A percentile compares a stretch with the other conserved stretches of the same genome.
phyloP scores from a whole-genome alignment of 23 red algal genomes.

The Rhodosorus marinus region DNA sequence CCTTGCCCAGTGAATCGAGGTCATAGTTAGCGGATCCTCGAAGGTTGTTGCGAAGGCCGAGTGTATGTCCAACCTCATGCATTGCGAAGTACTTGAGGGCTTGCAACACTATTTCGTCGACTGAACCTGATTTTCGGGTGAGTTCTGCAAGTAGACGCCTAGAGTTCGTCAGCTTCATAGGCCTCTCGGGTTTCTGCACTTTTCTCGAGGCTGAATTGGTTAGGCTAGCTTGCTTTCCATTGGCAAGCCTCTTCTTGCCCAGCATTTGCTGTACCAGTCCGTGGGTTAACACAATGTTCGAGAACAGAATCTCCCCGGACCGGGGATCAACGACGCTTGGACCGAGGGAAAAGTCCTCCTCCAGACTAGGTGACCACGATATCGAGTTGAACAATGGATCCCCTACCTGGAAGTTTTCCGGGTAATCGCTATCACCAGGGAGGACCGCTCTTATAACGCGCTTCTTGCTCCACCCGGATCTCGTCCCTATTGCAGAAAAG shows the following conservation, averaged over 20 bases:
- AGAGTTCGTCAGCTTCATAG: neutral
- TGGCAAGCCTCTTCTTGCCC: neutral
- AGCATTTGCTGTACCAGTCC: conserved; percentile 3
- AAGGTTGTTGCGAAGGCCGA: too few species aligned
- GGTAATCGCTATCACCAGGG: conserved; percentile 11
- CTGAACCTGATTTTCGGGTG: neutral
- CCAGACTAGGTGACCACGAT: conserved; percentile 2
- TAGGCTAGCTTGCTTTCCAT: neutral
- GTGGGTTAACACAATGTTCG: conserved; percentile 24
- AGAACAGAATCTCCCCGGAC: conserved; percentile 8
- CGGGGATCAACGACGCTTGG: conserved; percentile 12
- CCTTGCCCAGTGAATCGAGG: too few species aligned
- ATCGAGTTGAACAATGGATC: conserved; percentile 10
- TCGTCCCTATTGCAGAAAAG: conserved; percentile 2
- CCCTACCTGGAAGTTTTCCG: conserved; percentile 3
- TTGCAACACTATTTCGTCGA: neutral
- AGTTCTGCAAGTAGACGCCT: neutral
- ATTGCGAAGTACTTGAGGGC: conserved; percentile 4
- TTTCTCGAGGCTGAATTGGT: too few species aligned
- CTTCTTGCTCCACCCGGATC: neutral
- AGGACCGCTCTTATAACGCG: conserved; percentile 2
- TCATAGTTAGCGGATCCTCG: too few species aligned
- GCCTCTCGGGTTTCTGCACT: neutral
- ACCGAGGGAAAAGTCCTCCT: conserved; percentile 1
- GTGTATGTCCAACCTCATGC: conserved; percentile 6